phyloP scores from a whole-genome alignment of 1,284 basidiomycete species.

The Rhodotorula sp. region DNA sequence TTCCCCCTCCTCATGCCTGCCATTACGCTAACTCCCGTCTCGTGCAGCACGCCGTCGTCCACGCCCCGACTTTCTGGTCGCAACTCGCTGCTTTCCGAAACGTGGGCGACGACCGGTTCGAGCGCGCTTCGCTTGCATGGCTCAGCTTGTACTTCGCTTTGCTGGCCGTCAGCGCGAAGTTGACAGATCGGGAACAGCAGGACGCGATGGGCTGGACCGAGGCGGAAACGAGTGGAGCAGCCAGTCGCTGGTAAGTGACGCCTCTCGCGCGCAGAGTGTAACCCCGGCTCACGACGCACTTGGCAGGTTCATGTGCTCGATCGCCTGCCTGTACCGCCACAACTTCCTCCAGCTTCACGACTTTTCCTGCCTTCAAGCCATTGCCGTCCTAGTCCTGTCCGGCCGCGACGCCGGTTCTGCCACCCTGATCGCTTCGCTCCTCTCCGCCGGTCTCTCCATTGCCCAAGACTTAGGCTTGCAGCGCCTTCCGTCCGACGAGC shows the following conservation, averaged over 20 bases:
- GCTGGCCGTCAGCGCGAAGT: slow-evolving; percentile 29
- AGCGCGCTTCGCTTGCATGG: slow-evolving; percentile 25
- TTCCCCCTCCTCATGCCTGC: background rate
- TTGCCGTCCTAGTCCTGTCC: slow-evolving; percentile 32
- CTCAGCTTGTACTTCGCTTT: slow-evolving; percentile 35
- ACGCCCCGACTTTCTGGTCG: slow-evolving; percentile 18
- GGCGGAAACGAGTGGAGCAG: slow-evolving; percentile 16
- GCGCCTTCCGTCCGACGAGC: slow-evolving; percentile 22
- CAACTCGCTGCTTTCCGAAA: slow-evolving; percentile 28
- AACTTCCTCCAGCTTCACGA: slow-evolving; percentile 35
- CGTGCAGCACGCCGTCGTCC: slow-evolving; percentile 31
- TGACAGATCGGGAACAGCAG: slow-evolving; percentile 7
- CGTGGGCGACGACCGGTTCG: slow-evolving; percentile 24
- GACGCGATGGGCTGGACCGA: slow-evolving; percentile 19
- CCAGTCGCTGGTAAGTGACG: slow-evolving; percentile 5
- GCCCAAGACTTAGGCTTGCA: slow-evolving; percentile 36
- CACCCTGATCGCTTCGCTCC: slow-evolving; percentile 36
- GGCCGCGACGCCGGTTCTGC: slow-evolving; percentile 33
- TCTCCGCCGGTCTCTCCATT: slow-evolving; percentile 34
- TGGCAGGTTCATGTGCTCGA: slow-evolving; percentile 25
- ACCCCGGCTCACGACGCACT: no score
- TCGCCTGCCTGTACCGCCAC: slow-evolving; percentile 31
- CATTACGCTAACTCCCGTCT: no score
- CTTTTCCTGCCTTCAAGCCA: slow-evolving; percentile 31
- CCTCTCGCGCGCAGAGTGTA: no score